Base-by-base conservation (phyloP, 371 early-diverging fungal species). In the Haplosporangium sp. region DNA sequence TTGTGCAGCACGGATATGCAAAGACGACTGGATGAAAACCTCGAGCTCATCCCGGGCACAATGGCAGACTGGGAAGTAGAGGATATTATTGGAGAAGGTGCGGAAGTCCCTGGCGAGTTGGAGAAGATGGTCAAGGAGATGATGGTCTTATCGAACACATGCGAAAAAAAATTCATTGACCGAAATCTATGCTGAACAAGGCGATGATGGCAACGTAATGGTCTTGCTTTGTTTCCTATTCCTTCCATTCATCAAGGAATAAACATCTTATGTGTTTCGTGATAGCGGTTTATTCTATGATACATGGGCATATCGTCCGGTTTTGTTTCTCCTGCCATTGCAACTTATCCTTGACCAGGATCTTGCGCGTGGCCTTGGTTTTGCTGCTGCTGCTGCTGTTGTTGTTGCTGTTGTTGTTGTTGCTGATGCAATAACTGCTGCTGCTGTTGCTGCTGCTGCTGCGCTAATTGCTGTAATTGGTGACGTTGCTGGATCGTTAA, bases 31-130 rank as follows among this genome's bases (percentile, higher is more conserved):
- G 48, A 37, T 12, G 43, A 55, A 5, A 75, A 76, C n/a, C 55
- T 66, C 46, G 55, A 54, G 13, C 50, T 76, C 21, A 71, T 55
- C 9, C 67, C 62, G 13, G 67, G 77, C 42, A 46, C 67, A 29
- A 55, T 63, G n/a, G 77, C 71, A 10, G 64, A 67, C 21, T 70
- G 77, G 77, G 42, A 51, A 7, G 64, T 62, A 6, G 55, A 60
- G 1, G 70, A 62, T 8, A 53, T 75, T 53, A 23, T 75, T 14
- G 76, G 76, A 8, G 13, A 37, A 14, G 59, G 56, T 45, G 52
- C 69, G 2, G 42, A 13, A 14, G 55, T 38, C 14, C 46, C 76
- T 6, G 62, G 58, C 5, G 67, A 64, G 38, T 41, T 75, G 11
- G 52, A 54, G 12, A 36, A 16, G n/a, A 57, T 74, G 58, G 61